A percentile compares a stretch with the other conserved stretches of the same genome.
Evolutionary conservation across 306 rosid species (phyloP).

Genomic region (Lotus japonicus): DNA sequence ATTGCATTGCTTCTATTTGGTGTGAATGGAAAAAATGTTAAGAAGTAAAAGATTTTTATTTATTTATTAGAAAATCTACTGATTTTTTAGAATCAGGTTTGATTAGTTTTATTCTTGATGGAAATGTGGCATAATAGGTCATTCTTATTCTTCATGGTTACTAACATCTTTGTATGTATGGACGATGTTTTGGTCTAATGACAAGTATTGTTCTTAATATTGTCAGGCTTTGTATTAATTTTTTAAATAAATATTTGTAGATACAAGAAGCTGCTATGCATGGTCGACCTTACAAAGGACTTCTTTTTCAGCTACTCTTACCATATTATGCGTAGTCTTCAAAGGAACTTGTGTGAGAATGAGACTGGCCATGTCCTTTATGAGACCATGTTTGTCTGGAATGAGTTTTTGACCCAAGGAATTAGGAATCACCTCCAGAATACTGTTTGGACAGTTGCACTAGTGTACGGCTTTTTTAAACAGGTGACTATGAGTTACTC

Average conservation of each 20-base stretch:
- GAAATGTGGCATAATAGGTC: background rate
- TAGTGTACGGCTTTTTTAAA: conserved; percentile 83
- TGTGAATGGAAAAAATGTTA: background rate
- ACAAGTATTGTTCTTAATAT: background rate
- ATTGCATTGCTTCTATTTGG: conserved; percentile 2
- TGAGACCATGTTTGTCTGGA: conserved; percentile 89
- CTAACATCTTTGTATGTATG: background rate
- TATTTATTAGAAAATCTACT: background rate
- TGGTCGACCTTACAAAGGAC: conserved; percentile 89
- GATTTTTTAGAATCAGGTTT: background rate
- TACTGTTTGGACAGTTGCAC: conserved; percentile 87
- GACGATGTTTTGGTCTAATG: background rate
- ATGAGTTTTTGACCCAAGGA: conserved; percentile 78
- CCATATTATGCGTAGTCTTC: conserved; percentile 75
- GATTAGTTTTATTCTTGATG: conserved; percentile 1
- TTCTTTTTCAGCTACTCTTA: conserved; percentile 95
- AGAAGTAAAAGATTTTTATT: background rate
- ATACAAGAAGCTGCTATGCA: conserved; percentile 86
- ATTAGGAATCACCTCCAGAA: conserved; percentile 58
- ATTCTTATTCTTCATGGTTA: background rate
- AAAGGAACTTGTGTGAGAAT: conserved; percentile 59
- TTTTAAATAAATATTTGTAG: conserved; percentile 30
- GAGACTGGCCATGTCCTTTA: conserved; percentile 50
- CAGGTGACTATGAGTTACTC: conserved; percentile 44
- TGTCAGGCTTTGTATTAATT: conserved; percentile 13